Base-by-base conservation (phyloP, 441 rosid genomes). In the Erodium texanum region DNA sequence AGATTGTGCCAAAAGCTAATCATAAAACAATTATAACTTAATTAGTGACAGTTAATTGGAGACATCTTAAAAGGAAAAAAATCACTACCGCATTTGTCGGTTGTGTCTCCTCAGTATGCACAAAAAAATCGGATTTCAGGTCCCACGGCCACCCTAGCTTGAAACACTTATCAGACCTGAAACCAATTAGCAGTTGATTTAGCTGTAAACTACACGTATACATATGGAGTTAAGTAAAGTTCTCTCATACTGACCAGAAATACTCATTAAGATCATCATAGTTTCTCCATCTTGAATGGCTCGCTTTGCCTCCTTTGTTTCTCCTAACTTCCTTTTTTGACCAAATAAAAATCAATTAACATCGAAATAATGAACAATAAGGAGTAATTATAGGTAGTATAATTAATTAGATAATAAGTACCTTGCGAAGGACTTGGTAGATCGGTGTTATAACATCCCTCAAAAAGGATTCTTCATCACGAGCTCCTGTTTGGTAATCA, bases 221-320 rank as follows among this genome's bases (percentile, higher is more conserved):
- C 20, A 69, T 27, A 43, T 23, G 66, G 18, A 71, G 76, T 32
- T 4, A 8, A 65, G 50, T 4, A 45, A 74, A 62, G 34, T 73
- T 59, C 16, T 38, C 16, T 58, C 56, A 65, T 71, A 77, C 84
- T 82, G 73, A 92, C 99, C 99, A 95, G 73, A 95, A 95, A 80
- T 90, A 95, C 84, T 95, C 99, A 71, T 95, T 95, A 64, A 95
- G 70, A 75, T 95, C 99, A 79, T 95, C 99, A 78, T 95, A 95
- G 73, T 95, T 95, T 81, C 99, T 95, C 99, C 99, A 95, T 81
- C 69, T 87, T 32, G 99, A 90, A 83, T 92, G 98, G 82, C 99
- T 92, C 66, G 88, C 94, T 75, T 77, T 90, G 74, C 97, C 97
- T 65, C 78, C 79, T 80, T 79, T 81, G 85, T 87, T 95, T 84